A percentile compares a stretch with the other conserved stretches of the same genome.
These are phyloP conservation scores for Skeletonema costatum DNA, from an alignment of 108 stramenopile species.

Conservation along the genomic window DNA sequence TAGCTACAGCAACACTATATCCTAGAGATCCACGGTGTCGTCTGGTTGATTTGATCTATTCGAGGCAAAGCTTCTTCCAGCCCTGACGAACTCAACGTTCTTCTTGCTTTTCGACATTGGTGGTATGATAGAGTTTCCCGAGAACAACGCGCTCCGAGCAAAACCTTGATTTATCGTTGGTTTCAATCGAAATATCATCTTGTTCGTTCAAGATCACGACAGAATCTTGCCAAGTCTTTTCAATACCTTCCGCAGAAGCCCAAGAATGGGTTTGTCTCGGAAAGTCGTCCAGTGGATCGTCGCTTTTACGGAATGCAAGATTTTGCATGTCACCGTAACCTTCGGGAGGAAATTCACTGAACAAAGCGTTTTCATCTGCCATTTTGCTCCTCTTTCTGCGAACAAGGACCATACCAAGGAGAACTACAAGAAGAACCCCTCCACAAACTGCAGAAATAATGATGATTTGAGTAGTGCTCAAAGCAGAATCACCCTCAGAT, in stretches of 20 bases:
- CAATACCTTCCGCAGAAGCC: neutral
- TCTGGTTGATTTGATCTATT: neutral
- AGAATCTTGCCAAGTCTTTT: neutral
- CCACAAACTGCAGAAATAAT: neutral
- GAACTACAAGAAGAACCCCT: neutral
- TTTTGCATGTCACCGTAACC: neutral
- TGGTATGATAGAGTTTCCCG: neutral
- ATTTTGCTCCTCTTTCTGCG: neutral
- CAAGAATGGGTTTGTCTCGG: neutral
- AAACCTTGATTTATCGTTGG: neutral
- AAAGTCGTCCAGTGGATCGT: neutral
- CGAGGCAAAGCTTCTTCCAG: neutral
- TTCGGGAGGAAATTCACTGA: neutral
- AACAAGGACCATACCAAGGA: neutral
- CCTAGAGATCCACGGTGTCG: neutral
- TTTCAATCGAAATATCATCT: neutral
- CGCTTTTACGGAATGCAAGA: neutral
- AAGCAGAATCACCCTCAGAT: neutral
- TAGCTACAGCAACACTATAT: neutral
- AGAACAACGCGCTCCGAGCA: neutral
- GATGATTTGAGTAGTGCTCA: slow-evolving; percentile 3
- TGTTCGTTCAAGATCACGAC: neutral
- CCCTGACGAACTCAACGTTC: slow-evolving; percentile 1
- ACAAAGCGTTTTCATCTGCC: neutral
- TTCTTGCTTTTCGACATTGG: neutral